These are phyloP conservation scores for Botryotinia convoluta DNA, from an alignment of 2,329 filamentous ascomycete genomes.

Conservation along the genomic window DNA sequence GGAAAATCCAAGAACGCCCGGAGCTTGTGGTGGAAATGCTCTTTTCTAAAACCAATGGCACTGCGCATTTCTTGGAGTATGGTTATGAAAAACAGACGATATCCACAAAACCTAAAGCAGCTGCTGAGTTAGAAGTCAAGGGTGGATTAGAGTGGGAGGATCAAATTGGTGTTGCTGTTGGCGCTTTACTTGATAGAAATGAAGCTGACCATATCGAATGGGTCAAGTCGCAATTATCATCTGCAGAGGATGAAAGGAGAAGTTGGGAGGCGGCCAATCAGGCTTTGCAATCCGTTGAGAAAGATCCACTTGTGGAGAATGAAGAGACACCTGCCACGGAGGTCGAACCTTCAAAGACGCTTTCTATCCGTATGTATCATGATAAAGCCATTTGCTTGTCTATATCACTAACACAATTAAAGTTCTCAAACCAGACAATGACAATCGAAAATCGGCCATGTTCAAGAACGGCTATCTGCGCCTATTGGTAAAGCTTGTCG, in stretches of 20 bases:
- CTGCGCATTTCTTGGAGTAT: slow-evolving; percentile 83
- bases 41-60: slow-evolving; percentile 86
- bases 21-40: slow-evolving; percentile 87
- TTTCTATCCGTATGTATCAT: slow-evolving; percentile 53
- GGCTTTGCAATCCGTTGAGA: slow-evolving; percentile 50
- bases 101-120: slow-evolving; percentile 63
- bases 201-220: slow-evolving; percentile 75
- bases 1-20: slow-evolving; percentile 81
- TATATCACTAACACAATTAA: slow-evolving; percentile 27
- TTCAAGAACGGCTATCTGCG: slow-evolving; percentile 89
- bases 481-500: slow-evolving; percentile 75
- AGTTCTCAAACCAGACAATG: slow-evolving; percentile 52
- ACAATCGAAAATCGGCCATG: slow-evolving; percentile 67
- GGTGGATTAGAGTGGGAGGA: slow-evolving; percentile 62
- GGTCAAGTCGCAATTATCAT: slow-evolving; percentile 69
- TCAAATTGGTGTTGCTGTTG: slow-evolving; percentile 74
- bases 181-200: slow-evolving; percentile 75
- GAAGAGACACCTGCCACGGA: slow-evolving; percentile 36
- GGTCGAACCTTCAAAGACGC: slow-evolving; percentile 42
- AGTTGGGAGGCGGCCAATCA: slow-evolving; percentile 73
- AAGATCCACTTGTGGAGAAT: slow-evolving; percentile 40
- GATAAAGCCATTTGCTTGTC: background rate
- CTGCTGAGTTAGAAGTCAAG: slow-evolving; percentile 80
- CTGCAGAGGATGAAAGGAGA: slow-evolving; percentile 69
- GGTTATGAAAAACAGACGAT: slow-evolving; percentile 79